These are phyloP conservation scores for Vickermania ingenoplastis DNA, from an alignment of 208 protist species.

Conservation along the genomic window DNA sequence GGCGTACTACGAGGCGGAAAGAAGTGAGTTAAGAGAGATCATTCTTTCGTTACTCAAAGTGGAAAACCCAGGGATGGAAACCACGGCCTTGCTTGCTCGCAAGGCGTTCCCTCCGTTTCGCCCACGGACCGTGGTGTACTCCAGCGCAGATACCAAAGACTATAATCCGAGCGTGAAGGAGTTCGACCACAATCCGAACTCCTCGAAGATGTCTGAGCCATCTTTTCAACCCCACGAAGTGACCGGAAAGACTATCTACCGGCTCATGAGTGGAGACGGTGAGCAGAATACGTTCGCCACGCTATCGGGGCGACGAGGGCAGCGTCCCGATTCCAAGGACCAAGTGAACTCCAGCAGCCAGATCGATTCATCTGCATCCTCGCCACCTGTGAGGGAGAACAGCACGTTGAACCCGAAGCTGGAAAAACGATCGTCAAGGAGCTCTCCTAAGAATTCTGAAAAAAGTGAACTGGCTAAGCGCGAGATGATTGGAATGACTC, in stretches of 20 bases:
- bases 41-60: conserved; percentile 29
- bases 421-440: neutral
- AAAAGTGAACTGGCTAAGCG: neutral
- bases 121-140: neutral
- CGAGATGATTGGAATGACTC: conserved; percentile 23
- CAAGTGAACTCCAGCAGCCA: no score
- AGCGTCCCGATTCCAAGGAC: neutral
- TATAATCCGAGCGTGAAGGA: neutral
- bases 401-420: neutral
- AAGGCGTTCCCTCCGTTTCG: neutral
- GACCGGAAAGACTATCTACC: conserved; percentile 8
- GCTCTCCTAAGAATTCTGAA: neutral
- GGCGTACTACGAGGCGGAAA: conserved; percentile 63
- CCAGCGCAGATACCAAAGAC: conserved; percentile 1
- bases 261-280: conserved; percentile 11
- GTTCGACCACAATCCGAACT: neutral
- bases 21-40: conserved; percentile 50
- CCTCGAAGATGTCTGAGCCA: neutral
- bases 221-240: neutral
- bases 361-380: neutral
- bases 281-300: conserved; percentile 12
- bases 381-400: neutral
- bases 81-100: neutral
- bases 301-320: neutral
- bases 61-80: conserved; percentile 3